phyloP scores from a whole-genome alignment of 768 basidiomycete species.

The Dentipellis sp. region DNA sequence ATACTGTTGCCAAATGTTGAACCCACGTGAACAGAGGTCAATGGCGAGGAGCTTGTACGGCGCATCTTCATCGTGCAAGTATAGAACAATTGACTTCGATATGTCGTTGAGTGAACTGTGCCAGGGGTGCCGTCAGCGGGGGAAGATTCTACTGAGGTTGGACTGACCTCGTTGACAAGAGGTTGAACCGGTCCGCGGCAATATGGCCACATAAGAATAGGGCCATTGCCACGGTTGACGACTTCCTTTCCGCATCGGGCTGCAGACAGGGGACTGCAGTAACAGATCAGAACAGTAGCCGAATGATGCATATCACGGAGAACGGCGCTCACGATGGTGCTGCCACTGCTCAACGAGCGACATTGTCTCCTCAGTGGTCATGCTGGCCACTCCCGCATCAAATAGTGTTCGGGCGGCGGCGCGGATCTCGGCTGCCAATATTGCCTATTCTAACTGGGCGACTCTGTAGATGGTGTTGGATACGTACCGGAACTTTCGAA shows the following conservation, averaged over 20 bases:
- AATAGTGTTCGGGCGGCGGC: constrained; percentile 72
- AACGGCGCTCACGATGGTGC: constrained; percentile 39
- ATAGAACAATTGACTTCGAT: constrained; percentile 71
- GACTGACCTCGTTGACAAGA: constrained; percentile 62
- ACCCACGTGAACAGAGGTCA: constrained; percentile 86
- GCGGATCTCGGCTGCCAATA: constrained; percentile 54
- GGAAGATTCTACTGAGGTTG: background rate
- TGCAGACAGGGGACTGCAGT: constrained; percentile 51
- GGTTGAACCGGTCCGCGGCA: constrained; percentile 68
- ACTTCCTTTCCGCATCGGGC: constrained; percentile 50
- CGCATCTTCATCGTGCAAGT: constrained; percentile 65
- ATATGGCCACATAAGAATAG: constrained; percentile 79
- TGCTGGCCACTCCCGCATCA: constrained; percentile 57
- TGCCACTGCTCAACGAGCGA: constrained; percentile 54
- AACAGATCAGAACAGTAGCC: constrained; percentile 1
- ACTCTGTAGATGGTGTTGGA: background rate
- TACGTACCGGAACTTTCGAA: constrained; percentile 61
- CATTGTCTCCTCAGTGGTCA: constrained; percentile 61
- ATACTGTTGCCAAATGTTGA: constrained; percentile 91
- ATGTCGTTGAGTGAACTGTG: constrained; percentile 72
- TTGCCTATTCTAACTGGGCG: background rate
- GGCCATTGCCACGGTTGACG: constrained; percentile 51
- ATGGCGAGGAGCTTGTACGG: constrained; percentile 66
- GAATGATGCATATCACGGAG: constrained; percentile 1
- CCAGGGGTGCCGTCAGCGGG: background rate